These are phyloP conservation scores for Aspergillus nidulans DNA, from an alignment of 495 filamentous ascomycete species.

Conservation along the genomic window DNA sequence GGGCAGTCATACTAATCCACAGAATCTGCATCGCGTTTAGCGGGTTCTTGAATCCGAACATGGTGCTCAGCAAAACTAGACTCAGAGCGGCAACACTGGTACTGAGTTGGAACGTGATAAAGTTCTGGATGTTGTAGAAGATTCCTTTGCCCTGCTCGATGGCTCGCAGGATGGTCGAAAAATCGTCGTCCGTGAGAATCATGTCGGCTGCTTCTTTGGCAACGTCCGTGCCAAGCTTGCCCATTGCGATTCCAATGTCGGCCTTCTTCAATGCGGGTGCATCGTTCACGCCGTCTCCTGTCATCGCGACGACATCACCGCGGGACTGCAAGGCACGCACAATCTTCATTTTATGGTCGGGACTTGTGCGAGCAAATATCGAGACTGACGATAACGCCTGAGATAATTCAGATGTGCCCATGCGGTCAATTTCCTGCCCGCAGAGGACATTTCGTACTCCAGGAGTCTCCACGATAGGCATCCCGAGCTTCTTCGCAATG, in stretches of 20 bases:
- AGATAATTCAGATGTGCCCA: slow-evolving; percentile 78
- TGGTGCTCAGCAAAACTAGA: slow-evolving; percentile 86
- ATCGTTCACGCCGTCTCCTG: slow-evolving; percentile 96
- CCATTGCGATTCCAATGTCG: slow-evolving; percentile 98
- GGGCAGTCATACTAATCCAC: slow-evolving; percentile 82
- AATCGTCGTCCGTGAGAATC: slow-evolving; percentile 97
- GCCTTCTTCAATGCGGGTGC: slow-evolving; percentile 95
- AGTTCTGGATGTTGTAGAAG: slow-evolving; percentile 99
- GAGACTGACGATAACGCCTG: slow-evolving; percentile 80
- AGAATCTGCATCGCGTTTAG: slow-evolving; percentile 99
- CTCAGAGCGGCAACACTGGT: slow-evolving; percentile 92
- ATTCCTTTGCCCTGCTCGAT: slow-evolving; percentile 99
- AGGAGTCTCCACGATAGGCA: slow-evolving; percentile 58
- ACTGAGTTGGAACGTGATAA: slow-evolving; percentile 96
- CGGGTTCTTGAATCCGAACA: slow-evolving; percentile 86
- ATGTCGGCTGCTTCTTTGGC: slow-evolving; percentile 99
- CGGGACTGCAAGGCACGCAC: slow-evolving; percentile 84
- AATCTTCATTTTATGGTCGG: slow-evolving; percentile 97
- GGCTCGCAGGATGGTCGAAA: slow-evolving; percentile 91
- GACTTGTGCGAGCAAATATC: slow-evolving; percentile 93
- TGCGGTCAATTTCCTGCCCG: slow-evolving; percentile 85
- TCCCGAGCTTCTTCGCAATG: slow-evolving; percentile 88
- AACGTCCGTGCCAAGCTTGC: slow-evolving; percentile 89
- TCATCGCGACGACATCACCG: slow-evolving; percentile 98
- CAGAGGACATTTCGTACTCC: slow-evolving; percentile 65